Conservation (phyloP, 345 rosid genomes). For the Erucastrum elatum region DNA sequence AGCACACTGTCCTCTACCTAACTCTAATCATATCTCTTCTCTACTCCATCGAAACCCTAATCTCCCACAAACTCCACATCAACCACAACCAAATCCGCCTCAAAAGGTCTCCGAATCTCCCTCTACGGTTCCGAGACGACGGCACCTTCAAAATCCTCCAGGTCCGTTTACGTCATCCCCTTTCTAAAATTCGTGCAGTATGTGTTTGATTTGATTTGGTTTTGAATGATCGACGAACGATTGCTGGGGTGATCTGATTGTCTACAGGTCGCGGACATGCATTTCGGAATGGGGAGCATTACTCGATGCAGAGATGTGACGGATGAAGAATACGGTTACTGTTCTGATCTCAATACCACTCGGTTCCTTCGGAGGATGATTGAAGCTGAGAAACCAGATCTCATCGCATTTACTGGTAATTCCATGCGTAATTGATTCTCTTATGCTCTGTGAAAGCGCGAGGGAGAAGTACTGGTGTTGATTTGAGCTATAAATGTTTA, state of each 20-base stretch:
- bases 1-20: conserved; percentile 47
- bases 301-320: conserved; percentile 80
- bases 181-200: neutral
- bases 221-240: neutral
- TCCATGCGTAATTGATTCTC: neutral
- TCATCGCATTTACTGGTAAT: conserved; percentile 79
- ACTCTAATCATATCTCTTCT: conserved; percentile 42
- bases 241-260: neutral
- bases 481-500: neutral
- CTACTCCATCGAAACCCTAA: conserved; percentile 49
- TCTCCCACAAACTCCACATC: conserved; percentile 45
- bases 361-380: conserved; percentile 69
- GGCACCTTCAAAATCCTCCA: conserved; percentile 96
- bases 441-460: neutral
- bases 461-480: neutral
- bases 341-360: conserved; percentile 91
- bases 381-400: conserved; percentile 74
- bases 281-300: conserved; percentile 67
- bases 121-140: conserved; percentile 73
- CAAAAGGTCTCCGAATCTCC: conserved; percentile 61
- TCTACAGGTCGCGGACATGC: conserved; percentile 88
- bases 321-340: conserved; percentile 51
- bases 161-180: conserved; percentile 36
- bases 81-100: conserved; percentile 46
- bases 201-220: neutral